phyloP scores from a whole-genome alignment of 2,329 filamentous ascomycete species.

The Setomelanomma holmii region DNA sequence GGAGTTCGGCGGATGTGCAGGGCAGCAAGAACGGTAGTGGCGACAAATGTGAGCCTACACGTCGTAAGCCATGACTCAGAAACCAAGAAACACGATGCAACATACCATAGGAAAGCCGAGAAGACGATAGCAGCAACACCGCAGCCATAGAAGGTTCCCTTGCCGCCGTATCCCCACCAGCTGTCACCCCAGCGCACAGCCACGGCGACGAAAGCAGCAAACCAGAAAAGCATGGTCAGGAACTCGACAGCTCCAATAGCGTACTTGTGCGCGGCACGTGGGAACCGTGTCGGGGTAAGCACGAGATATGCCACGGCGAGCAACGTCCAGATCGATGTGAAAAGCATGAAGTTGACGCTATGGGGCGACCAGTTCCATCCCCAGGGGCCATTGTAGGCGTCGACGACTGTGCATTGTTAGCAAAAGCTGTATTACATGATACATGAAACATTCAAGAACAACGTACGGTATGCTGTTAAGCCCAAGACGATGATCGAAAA shows the following conservation, averaged over 20 bases:
- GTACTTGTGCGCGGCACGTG: slow-evolving; percentile 67
- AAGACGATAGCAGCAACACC: slow-evolving; percentile 72
- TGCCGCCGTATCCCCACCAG: slow-evolving; percentile 52
- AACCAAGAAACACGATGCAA: slow-evolving; percentile 20
- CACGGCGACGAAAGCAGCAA: slow-evolving; percentile 81
- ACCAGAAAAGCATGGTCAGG: slow-evolving; percentile 88
- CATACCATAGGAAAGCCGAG: slow-evolving; percentile 69
- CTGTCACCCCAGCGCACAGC: slow-evolving; percentile 69
- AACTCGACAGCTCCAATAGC: slow-evolving; percentile 73
- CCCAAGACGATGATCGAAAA: slow-evolving; percentile 80
- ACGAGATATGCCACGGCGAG: slow-evolving; percentile 75
- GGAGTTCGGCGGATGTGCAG: slow-evolving; percentile 55
- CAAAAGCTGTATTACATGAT: background rate
- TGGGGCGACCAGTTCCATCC: slow-evolving; percentile 58
- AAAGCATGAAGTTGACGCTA: slow-evolving; percentile 78
- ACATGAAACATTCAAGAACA: background rate
- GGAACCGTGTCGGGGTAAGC: slow-evolving; percentile 69
- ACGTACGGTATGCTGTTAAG: slow-evolving; percentile 75
- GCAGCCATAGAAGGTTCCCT: slow-evolving; percentile 59
- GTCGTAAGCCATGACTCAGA: slow-evolving; percentile 16
- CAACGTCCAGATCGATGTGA: slow-evolving; percentile 76
- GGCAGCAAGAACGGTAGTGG: slow-evolving; percentile 58
- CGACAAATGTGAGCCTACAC: slow-evolving; percentile 59
- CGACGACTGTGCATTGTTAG: slow-evolving; percentile 51
- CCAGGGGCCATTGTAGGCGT: slow-evolving; percentile 58